These are phyloP conservation scores for Trichoderma polysporum DNA, from an alignment of 2,329 filamentous ascomycete genomes.

Conservation along the genomic window DNA sequence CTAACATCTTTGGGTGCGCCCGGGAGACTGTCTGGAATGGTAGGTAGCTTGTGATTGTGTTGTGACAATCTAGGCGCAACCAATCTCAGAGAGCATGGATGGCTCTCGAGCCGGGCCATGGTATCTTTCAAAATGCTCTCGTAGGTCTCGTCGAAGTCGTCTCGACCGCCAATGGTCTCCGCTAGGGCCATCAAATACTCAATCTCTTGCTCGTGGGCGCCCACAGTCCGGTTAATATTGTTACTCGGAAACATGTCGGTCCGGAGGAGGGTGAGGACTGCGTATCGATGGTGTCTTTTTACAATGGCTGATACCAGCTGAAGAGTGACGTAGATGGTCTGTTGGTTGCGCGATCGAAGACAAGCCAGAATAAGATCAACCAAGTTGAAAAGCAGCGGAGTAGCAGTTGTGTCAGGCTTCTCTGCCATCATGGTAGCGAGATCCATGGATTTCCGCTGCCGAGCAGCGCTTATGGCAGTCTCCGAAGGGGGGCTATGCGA, in stretches of 20 bases:
- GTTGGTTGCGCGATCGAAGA: constrained; percentile 76
- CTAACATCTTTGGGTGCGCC: constrained; percentile 61
- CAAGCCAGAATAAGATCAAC: constrained; percentile 88
- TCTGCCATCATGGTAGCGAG: constrained; percentile 76
- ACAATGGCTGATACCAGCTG: constrained; percentile 85
- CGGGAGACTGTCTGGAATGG: constrained; percentile 55
- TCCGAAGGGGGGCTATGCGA: constrained; percentile 39
- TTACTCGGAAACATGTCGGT: constrained; percentile 58
- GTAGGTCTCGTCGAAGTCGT: constrained; percentile 72
- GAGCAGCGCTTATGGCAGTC: constrained; percentile 64
- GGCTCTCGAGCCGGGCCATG: constrained; percentile 65
- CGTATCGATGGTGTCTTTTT: constrained; percentile 83
- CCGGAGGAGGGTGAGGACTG: constrained; percentile 72
- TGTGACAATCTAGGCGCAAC: constrained; percentile 60
- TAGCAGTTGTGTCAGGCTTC: constrained; percentile 69
- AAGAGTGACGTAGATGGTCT: constrained; percentile 86
- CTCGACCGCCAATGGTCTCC: constrained; percentile 64
- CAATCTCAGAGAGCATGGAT: constrained; percentile 70
- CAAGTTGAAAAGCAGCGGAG: constrained; percentile 87
- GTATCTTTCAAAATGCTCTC: constrained; percentile 70
- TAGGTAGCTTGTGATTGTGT: constrained; percentile 57
- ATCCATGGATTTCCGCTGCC: constrained; percentile 85
- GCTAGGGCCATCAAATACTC: constrained; percentile 70
- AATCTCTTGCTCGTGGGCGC: constrained; percentile 72
- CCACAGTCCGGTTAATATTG: constrained; percentile 63